Conservation (phyloP, 2,329 filamentous ascomycete species). For the Nothophaeocryptopus gaeumannii region DNA sequence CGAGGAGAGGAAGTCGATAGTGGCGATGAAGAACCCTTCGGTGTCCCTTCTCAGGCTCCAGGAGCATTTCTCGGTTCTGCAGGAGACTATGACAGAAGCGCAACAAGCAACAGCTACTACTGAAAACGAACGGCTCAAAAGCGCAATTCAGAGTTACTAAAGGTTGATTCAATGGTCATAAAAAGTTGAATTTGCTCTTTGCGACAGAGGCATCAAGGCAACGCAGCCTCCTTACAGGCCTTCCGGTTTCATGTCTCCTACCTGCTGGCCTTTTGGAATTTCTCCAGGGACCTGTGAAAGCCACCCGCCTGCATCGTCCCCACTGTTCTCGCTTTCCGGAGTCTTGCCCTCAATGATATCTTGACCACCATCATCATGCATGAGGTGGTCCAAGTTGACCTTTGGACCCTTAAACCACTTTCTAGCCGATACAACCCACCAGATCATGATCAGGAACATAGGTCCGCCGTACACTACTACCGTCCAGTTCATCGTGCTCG, state of each 20-base stretch:
- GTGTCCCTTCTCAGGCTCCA: constrained; percentile 35
- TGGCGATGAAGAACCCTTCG: constrained; percentile 40
- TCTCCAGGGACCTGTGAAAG: neutral
- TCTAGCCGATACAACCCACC: constrained; percentile 62
- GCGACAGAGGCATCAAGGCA: no score
- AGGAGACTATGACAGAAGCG: constrained; percentile 29
- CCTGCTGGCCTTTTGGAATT: neutral
- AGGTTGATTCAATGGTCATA: no score
- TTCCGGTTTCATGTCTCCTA: neutral
- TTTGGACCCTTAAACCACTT: constrained; percentile 71
- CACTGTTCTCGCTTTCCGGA: constrained; percentile 4
- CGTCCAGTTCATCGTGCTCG: constrained; percentile 65
- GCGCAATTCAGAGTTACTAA: no score
- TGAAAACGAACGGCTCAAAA: constrained; percentile 7
- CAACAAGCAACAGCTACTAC: constrained; percentile 33
- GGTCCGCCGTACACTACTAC: constrained; percentile 63
- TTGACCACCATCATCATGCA: constrained; percentile 6
- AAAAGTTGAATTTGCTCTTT: no score
- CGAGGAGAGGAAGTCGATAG: constrained; percentile 47
- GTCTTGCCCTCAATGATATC: constrained; percentile 21
- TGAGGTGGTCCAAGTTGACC: constrained; percentile 53
- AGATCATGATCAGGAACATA: constrained; percentile 56
- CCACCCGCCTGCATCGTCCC: neutral
- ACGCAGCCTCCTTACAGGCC: no score
- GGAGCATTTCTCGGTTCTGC: constrained; percentile 53